Percentiles rank a stretch among this genome's conserved stretches.
These are phyloP conservation scores for Dictyostelium intermedium DNA, from an alignment of 78 protist genomes.

Conservation along the genomic window DNA sequence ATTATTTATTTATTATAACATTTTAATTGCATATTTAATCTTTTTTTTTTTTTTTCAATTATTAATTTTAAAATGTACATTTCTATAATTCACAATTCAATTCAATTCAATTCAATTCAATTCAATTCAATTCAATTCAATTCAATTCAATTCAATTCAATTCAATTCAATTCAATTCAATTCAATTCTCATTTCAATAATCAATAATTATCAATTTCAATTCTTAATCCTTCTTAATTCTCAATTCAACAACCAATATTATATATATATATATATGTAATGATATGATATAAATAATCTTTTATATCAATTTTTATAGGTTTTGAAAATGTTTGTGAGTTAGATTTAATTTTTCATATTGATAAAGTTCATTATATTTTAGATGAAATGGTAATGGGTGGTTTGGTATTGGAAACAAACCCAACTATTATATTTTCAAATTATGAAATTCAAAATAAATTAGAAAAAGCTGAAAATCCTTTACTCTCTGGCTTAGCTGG, in stretches of 20 bases:
- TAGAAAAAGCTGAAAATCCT: conserved; percentile 81
- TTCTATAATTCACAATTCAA: no score
- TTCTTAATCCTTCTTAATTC: no score
- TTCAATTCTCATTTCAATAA: not conserved
- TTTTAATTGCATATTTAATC: no score
- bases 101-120: no score
- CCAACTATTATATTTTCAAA: conserved; percentile 71
- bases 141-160: no score
- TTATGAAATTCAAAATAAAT: conserved; percentile 37
- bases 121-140: no score
- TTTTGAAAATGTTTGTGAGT: conserved; percentile 98
- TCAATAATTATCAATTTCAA: no score
- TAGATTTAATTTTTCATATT: conserved; percentile 95
- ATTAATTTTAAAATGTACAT: no score
- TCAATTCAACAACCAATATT: no score
- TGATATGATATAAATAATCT: no score
- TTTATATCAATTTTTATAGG: not conserved
- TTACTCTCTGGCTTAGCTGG: conserved; percentile 34
- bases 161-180: not conserved
- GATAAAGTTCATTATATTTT: conserved; percentile 95
- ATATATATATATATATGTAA: no score
- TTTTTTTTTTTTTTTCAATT: not conserved
- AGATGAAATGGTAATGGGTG: conserved; percentile 98
- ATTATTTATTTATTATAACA: not conserved
- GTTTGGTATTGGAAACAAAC: conserved; percentile 95